A percentile compares a stretch with the other conserved stretches of the same genome.
These are phyloP conservation scores for Sporothrix globosa DNA, from an alignment of 2,329 filamentous ascomycete species.

Conservation along the genomic window DNA sequence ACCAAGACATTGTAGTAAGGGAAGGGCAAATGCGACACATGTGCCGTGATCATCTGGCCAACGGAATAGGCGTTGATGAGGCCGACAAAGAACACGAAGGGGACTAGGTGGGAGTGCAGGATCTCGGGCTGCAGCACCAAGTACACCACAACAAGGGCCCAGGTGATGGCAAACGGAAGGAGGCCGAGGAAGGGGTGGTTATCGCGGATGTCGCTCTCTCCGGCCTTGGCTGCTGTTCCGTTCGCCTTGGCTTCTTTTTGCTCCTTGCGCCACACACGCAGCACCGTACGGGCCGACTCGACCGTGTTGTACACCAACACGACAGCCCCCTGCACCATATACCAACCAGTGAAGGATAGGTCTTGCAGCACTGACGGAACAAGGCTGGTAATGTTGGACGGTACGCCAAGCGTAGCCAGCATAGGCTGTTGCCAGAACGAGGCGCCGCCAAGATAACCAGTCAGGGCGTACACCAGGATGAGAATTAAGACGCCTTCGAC, in stretches of 20 bases:
- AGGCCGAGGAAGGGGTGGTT: slow-evolving; percentile 80
- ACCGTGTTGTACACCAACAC: slow-evolving; percentile 85
- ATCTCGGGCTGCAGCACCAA: slow-evolving; percentile 84
- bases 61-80: slow-evolving; percentile 94
- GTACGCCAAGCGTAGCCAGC: slow-evolving; percentile 71
- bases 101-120: slow-evolving; percentile 78
- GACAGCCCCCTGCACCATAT: slow-evolving; percentile 80
- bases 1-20: slow-evolving; percentile 88
- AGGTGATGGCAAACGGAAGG: slow-evolving; percentile 76
- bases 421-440: slow-evolving; percentile 92
- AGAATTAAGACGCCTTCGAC: slow-evolving; percentile 92
- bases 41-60: slow-evolving; percentile 92
- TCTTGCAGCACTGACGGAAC: slow-evolving; percentile 73
- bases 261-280: slow-evolving; percentile 67
- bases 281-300: slow-evolving; percentile 79
- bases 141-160: slow-evolving; percentile 77
- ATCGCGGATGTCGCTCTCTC: slow-evolving; percentile 54
- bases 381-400: slow-evolving; percentile 65
- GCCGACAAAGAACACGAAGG: slow-evolving; percentile 86
- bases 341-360: slow-evolving; percentile 88
- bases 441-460: slow-evolving; percentile 81
- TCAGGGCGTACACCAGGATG: slow-evolving; percentile 78
- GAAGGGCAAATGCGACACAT: slow-evolving; percentile 84
- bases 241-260: slow-evolving; percentile 42
- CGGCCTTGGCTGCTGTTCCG: slow-evolving; percentile 22